phyloP scores from a whole-genome alignment of 2,329 filamentous ascomycete genomes.

The Waltergamsia citrina region DNA sequence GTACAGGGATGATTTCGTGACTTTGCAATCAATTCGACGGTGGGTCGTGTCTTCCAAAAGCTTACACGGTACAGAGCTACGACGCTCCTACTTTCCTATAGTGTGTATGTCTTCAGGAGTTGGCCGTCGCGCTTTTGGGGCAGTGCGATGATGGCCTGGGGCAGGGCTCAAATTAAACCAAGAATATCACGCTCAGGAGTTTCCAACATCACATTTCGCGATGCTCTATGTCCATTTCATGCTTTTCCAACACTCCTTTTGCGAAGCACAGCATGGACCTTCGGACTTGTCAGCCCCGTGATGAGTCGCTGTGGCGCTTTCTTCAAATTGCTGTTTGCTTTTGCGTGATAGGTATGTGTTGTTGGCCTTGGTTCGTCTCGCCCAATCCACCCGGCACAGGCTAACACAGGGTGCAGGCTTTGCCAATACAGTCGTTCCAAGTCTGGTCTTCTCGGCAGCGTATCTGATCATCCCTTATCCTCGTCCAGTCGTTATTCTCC shows the following conservation, averaged over 20 bases:
- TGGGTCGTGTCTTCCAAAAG: too few relatives aligned
- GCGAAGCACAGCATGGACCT: not conserved
- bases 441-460: constrained; percentile 19
- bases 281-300: not conserved
- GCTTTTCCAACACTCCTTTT: not conserved
- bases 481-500: constrained; percentile 17
- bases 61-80: too few relatives aligned
- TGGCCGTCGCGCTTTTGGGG: too few relatives aligned
- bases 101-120: too few relatives aligned
- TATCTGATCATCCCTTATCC: constrained; percentile 25
- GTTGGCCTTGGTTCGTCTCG: not conserved
- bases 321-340: not conserved
- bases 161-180: too few relatives aligned
- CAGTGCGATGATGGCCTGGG: too few relatives aligned
- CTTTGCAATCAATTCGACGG: too few relatives aligned
- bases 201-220: too few relatives aligned
- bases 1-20: too few relatives aligned
- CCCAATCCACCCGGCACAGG: not conserved
- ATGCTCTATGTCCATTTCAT: too few relatives aligned
- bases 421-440: constrained; percentile 17
- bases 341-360: constrained; percentile 1
- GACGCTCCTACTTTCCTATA: too few relatives aligned
- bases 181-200: too few relatives aligned
- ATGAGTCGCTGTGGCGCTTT: not conserved
- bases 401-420: constrained; percentile 13